Evolutionary conservation across 805 yeast genomes (phyloP).

Genomic region (Candida broadrunensis): DNA sequence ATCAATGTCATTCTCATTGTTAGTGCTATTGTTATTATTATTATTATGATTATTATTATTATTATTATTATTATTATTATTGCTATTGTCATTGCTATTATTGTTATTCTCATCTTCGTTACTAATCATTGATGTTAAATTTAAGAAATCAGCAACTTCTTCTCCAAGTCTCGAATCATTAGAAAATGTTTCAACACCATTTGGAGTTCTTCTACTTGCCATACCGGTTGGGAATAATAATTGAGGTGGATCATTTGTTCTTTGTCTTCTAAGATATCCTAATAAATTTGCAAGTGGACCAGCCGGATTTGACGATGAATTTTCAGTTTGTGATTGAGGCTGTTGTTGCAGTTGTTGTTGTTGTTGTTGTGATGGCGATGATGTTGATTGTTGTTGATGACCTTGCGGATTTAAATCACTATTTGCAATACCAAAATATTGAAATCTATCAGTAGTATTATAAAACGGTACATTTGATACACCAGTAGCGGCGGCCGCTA

Average conservation of each 20-base stretch:
- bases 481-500: background rate
- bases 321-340: background rate
- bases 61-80: no score
- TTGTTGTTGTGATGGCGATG: background rate
- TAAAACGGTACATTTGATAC: background rate
- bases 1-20: background rate
- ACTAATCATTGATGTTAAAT: constrained; percentile 18
- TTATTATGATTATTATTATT: background rate
- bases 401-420: background rate
- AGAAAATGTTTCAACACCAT: constrained; percentile 40
- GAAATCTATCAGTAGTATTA: background rate
- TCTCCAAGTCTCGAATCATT: constrained; percentile 11
- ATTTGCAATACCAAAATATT: constrained; percentile 2
- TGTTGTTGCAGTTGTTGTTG: no score
- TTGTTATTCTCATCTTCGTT: constrained; percentile 1
- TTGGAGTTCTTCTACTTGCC: constrained; percentile 43
- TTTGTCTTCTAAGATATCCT: constrained; percentile 6
- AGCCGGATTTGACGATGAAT: constrained; percentile 1
- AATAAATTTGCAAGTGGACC: constrained; percentile 4
- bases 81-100: constrained; percentile 1
- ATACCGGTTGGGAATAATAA: constrained; percentile 42
- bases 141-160: constrained; percentile 22
- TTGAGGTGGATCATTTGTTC: constrained; percentile 3
- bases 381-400: background rate
- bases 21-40: background rate